phyloP scores from a whole-genome alignment of 169 alveolate species.

The Toxoplasma gondii region DNA sequence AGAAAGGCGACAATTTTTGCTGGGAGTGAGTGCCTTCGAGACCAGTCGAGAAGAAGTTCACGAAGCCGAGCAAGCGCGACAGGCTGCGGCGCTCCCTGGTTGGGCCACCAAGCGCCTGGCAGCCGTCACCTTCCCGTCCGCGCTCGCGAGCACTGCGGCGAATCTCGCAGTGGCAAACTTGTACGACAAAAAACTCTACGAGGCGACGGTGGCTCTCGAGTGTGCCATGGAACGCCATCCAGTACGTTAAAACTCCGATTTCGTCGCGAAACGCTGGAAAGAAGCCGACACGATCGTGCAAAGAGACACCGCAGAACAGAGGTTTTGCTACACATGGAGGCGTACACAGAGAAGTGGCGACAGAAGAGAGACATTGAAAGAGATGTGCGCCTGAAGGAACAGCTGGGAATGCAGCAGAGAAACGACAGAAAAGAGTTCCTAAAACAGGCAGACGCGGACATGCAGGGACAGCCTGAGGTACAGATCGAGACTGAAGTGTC shows the following conservation, averaged over 20 bases:
- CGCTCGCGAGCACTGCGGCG: not conserved
- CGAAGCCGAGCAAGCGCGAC: not conserved
- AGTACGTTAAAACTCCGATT: not conserved
- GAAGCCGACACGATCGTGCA: no score
- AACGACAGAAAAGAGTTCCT: no score
- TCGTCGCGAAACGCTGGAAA: no score
- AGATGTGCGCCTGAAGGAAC: no score
- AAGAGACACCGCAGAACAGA: no score
- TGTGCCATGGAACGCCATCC: slow-evolving; percentile 9
- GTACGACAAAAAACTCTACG: slow-evolving; percentile 8
- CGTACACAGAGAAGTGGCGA: no score
- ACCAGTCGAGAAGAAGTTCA: not conserved
- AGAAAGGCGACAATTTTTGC: not conserved
- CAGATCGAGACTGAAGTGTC: no score
- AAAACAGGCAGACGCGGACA: no score
- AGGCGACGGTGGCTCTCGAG: slow-evolving; percentile 15
- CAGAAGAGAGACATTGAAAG: no score
- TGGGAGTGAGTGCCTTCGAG: not conserved
- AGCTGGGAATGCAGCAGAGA: no score
- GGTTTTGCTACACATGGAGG: no score
- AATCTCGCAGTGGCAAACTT: slow-evolving; percentile 3
- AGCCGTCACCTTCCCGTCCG: not conserved
- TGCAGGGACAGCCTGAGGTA: no score
- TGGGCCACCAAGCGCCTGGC: not conserved
- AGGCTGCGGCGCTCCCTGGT: not conserved